Percentiles rank a stretch among this genome's conserved stretches.
These are phyloP conservation scores for Tubosaeta sp. DNA, from an alignment of 768 basidiomycete genomes.

Conservation along the genomic window DNA sequence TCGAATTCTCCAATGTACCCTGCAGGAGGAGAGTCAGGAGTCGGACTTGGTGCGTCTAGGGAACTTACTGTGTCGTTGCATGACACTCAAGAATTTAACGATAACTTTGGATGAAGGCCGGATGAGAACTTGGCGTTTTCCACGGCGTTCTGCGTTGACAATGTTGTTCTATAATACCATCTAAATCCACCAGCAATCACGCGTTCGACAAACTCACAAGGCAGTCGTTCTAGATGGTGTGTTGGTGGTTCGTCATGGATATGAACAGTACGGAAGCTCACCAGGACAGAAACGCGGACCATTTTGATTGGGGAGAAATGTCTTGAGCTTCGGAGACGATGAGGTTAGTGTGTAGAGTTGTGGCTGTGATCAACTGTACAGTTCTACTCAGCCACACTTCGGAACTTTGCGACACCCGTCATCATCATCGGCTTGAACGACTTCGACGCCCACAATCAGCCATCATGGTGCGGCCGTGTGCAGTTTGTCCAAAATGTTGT, in stretches of 20 bases:
- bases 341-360: background rate
- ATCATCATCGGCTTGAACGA: constrained; percentile 18
- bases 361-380: constrained; percentile 28
- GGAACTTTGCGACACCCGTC: constrained; percentile 10
- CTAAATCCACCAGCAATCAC: background rate
- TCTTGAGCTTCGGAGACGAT: background rate
- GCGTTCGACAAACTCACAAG: constrained; percentile 31
- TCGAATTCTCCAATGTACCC: constrained; percentile 99
- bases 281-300: constrained; percentile 86
- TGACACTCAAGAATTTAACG: constrained; percentile 95
- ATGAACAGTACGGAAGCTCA: constrained; percentile 25
- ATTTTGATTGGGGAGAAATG: constrained; percentile 42
- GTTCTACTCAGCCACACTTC: constrained; percentile 25
- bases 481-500: constrained; percentile 1
- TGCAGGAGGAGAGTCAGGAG: constrained; percentile 25
- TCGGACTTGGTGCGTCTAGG: background rate
- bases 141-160: constrained; percentile 98
- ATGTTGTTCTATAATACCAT: constrained; percentile 75
- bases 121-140: constrained; percentile 98
- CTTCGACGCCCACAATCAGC: constrained; percentile 19
- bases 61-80: constrained; percentile 94
- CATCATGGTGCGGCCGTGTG: constrained; percentile 46
- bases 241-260: constrained; percentile 1
- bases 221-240: constrained; percentile 52
- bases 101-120: constrained; percentile 97